Percentiles rank a stretch among this genome's conserved stretches.
These are phyloP conservation scores for Lipomyces sp. DNA, from an alignment of 805 yeast genomes.

Conservation along the genomic window DNA sequence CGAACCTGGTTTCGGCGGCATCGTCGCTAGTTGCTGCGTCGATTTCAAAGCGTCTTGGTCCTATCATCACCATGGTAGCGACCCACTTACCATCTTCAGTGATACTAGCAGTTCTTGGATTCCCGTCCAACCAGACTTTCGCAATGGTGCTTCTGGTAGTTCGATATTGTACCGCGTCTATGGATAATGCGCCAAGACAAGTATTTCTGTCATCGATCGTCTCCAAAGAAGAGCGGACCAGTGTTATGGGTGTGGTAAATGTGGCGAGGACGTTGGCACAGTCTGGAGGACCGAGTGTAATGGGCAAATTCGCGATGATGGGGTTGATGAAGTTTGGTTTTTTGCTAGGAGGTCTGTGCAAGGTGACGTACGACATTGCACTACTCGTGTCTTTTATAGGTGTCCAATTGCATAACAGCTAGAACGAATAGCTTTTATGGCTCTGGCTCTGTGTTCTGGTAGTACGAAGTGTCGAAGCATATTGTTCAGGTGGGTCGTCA, in stretches of 20 bases:
- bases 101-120: conserved; percentile 55
- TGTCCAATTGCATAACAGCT: conserved; percentile 11
- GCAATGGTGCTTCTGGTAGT: conserved; percentile 54
- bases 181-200: conserved; percentile 93
- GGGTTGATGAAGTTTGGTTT: conserved; percentile 36
- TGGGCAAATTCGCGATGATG: conserved; percentile 65
- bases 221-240: conserved; percentile 60
- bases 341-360: conserved; percentile 38
- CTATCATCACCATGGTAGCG: conserved; percentile 67
- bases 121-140: conserved; percentile 40
- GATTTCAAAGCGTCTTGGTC: conserved; percentile 66
- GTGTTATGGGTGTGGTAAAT: conserved; percentile 80
- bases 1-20: conserved; percentile 60
- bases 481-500: conserved; percentile 23
- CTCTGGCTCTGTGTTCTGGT: conserved; percentile 4
- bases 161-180: conserved; percentile 63
- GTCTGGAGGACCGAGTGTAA: conserved; percentile 73
- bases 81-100: conserved; percentile 78
- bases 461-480: not conserved
- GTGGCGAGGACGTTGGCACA: conserved; percentile 83
- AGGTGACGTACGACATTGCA: conserved; percentile 39
- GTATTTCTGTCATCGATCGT: conserved; percentile 69
- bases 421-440: conserved; percentile 14
- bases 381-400: conserved; percentile 21
- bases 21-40: conserved; percentile 76